phyloP scores from a whole-genome alignment of 192 early-diverging fungal species.

The Podila clonocystis region DNA sequence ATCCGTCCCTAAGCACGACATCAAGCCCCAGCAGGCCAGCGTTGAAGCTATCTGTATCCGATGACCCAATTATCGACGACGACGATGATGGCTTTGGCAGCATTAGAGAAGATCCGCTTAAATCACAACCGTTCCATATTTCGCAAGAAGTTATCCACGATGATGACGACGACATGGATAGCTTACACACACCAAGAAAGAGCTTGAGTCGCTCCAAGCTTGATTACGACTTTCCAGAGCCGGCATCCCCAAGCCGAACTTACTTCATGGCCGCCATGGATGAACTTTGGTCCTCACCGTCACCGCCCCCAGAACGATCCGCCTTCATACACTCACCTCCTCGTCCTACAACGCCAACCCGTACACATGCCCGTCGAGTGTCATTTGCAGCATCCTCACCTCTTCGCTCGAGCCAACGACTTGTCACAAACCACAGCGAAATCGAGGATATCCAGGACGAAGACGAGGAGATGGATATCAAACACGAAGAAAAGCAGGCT shows the following conservation, averaged over 20 bases:
- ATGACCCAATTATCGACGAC: constrained; percentile 24
- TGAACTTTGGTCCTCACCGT: constrained; percentile 48
- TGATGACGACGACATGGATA: too few species aligned
- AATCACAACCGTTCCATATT: too few species aligned
- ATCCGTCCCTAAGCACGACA: too few species aligned
- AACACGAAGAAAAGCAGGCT: too few species aligned
- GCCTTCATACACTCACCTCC: constrained; percentile 28
- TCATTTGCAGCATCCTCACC: background rate
- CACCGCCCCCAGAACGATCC: constrained; percentile 17
- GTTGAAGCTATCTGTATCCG: background rate
- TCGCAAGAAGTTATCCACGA: too few species aligned
- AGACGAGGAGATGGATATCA: too few species aligned
- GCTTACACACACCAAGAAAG: too few species aligned
- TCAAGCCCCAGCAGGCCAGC: too few species aligned
- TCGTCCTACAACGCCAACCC: constrained; percentile 25
- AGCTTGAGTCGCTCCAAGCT: background rate
- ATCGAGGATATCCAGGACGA: too few species aligned
- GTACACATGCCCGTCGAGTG: background rate
- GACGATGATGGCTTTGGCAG: constrained; percentile 17
- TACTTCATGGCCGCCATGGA: constrained; percentile 33
- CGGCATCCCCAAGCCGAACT: constrained; percentile 10
- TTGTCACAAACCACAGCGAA: too few species aligned
- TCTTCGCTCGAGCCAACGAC: background rate
- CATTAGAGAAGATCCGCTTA: too few species aligned
- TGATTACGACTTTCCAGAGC: constrained; percentile 12